Evolutionary conservation across 257 asterid genomes (phyloP).

Genomic region (Scutellaria minor): DNA sequence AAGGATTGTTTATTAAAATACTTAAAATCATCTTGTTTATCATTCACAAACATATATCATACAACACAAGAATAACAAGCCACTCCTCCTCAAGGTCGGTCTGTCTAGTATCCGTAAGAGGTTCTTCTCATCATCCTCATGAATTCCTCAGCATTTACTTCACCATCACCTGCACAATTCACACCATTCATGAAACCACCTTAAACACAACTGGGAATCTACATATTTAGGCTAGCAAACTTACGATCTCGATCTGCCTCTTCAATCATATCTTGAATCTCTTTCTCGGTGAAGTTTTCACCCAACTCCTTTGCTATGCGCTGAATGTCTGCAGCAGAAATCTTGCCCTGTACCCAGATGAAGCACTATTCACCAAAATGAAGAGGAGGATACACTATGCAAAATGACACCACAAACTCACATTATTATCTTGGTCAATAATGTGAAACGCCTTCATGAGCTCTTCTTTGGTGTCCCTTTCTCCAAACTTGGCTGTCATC

Average conservation of each 20-base stretch:
- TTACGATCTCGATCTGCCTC: slow-evolving; percentile 96
- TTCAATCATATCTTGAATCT: slow-evolving; percentile 91
- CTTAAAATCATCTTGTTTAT: slow-evolving; percentile 6
- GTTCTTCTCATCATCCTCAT: slow-evolving; percentile 92
- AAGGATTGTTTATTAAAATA: slow-evolving; percentile 7
- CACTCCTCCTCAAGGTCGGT: neutral
- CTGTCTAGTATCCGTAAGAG: slow-evolving; percentile 63
- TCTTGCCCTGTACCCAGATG: slow-evolving; percentile 70
- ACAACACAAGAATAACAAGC: slow-evolving; percentile 26
- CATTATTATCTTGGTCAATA: slow-evolving; percentile 91
- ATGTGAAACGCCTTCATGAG: slow-evolving; percentile 84
- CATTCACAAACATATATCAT: slow-evolving; percentile 20
- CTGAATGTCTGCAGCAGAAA: slow-evolving; percentile 85
- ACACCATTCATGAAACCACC: neutral
- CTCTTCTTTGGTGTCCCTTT: slow-evolving; percentile 89
- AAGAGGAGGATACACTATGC: slow-evolving; percentile 27
- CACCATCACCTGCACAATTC: slow-evolving; percentile 79
- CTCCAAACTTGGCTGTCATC: slow-evolving; percentile 98
- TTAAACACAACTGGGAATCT: neutral
- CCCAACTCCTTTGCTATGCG: slow-evolving; percentile 84
- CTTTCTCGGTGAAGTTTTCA: slow-evolving; percentile 69
- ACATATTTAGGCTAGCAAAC: slow-evolving; percentile 33
- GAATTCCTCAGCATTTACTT: slow-evolving; percentile 81
- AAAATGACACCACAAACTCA: slow-evolving; percentile 35
- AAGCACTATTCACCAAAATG: slow-evolving; percentile 27